A percentile compares a stretch with the other conserved stretches of the same genome.
These are phyloP conservation scores for Talaromyces ruber DNA, from an alignment of 495 filamentous ascomycete species.

Conservation along the genomic window DNA sequence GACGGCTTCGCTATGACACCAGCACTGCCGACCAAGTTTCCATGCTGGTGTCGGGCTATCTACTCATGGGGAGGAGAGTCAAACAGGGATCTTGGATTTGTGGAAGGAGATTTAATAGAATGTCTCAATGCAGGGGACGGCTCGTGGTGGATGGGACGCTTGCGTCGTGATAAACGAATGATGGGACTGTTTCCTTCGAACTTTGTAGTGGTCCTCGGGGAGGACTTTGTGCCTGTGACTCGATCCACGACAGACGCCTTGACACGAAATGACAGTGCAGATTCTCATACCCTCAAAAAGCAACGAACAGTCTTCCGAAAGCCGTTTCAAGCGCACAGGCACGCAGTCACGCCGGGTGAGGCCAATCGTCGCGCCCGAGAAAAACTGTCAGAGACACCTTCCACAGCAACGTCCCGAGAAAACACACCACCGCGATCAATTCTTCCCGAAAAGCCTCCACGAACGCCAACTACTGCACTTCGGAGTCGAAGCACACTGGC, in stretches of 20 bases:
- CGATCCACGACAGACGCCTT: conserved; percentile 53
- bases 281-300: conserved; percentile 36
- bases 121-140: conserved; percentile 96
- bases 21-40: conserved; percentile 74
- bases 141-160: conserved; percentile 92
- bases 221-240: conserved; percentile 72
- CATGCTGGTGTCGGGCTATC: conserved; percentile 90
- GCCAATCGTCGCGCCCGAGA: conserved; percentile 15
- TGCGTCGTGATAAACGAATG: conserved; percentile 77
- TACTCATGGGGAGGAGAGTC: conserved; percentile 98
- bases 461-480: conserved; percentile 24
- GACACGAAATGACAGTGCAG: conserved; percentile 37
- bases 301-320: conserved; percentile 41
- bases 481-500: conserved; percentile 28
- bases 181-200: conserved; percentile 94
- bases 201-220: conserved; percentile 84
- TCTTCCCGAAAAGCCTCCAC: conserved; percentile 22
- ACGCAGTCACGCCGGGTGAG: conserved; percentile 38
- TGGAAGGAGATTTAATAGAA: conserved; percentile 97
- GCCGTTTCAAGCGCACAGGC: conserved; percentile 47
- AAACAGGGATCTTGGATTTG: conserved; percentile 87
- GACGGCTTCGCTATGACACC: conserved; percentile 39
- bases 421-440: conserved; percentile 25
- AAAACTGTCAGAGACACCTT: conserved; percentile 26
- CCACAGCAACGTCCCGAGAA: conserved; percentile 38